Percentiles rank a stretch among this genome's conserved stretches.
These are phyloP conservation scores for Pulicaria dysenterica DNA, from an alignment of 129 eudicot genomes.

Conservation along the genomic window DNA sequence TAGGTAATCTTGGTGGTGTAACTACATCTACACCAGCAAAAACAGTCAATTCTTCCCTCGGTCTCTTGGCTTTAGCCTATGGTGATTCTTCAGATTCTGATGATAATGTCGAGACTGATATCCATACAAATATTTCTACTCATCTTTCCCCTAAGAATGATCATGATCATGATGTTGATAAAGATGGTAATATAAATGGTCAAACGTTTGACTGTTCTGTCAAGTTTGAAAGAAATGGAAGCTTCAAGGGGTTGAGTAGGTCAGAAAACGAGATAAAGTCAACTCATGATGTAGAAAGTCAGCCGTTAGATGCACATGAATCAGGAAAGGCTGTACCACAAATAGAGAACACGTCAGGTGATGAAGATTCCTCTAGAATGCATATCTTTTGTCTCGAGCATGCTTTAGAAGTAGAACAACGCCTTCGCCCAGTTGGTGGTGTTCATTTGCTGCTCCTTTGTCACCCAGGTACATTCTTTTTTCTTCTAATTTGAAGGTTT, in stretches of 20 bases:
- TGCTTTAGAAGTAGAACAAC: slow-evolving; percentile 80
- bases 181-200: not conserved
- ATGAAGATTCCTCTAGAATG: slow-evolving; percentile 91
- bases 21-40: slow-evolving; percentile 28
- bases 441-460: slow-evolving; percentile 78
- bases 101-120: slow-evolving; percentile 46
- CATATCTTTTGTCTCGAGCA: slow-evolving; percentile 93
- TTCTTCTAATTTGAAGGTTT: not conserved
- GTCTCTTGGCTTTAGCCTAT: slow-evolving; percentile 79
- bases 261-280: slow-evolving; percentile 27
- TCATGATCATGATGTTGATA: slow-evolving; percentile 3
- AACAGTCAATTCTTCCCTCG: slow-evolving; percentile 66
- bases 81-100: slow-evolving; percentile 87
- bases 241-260: slow-evolving; percentile 35
- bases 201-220: slow-evolving; percentile 43
- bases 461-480: slow-evolving; percentile 72
- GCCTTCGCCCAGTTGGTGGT: slow-evolving; percentile 78
- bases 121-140: slow-evolving; percentile 19
- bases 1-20: slow-evolving; percentile 20
- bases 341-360: slow-evolving; percentile 41
- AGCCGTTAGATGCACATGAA: slow-evolving; percentile 22
- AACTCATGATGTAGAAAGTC: slow-evolving; percentile 26
- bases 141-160: not conserved
- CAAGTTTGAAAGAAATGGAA: slow-evolving; percentile 35
- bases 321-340: slow-evolving; percentile 19